Evolutionary conservation across 345 rosid genomes (phyloP).

Genomic region (Eucalyptus lansdowneana): DNA sequence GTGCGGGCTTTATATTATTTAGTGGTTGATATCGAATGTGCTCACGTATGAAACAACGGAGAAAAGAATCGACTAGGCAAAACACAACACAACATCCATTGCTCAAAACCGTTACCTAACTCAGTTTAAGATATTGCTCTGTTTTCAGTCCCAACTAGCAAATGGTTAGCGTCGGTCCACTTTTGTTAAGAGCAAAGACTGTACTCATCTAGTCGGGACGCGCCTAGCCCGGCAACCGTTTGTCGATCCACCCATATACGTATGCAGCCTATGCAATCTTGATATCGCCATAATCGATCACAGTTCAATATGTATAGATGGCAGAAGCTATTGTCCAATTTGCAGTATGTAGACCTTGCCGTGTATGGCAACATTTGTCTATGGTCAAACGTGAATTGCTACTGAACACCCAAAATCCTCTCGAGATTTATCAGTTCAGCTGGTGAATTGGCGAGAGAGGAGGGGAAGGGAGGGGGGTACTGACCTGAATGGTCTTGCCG

Average conservation of each 20-base stretch:
- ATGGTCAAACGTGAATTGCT: background rate
- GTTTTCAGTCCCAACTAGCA: background rate
- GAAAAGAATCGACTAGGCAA: background rate
- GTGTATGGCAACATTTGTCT: background rate
- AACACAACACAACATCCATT: background rate
- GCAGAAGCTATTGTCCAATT: background rate
- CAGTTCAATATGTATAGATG: background rate
- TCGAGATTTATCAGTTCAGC: background rate
- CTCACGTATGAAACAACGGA: background rate
- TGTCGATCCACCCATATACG: background rate
- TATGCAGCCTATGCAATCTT: background rate
- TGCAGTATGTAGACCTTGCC: background rate
- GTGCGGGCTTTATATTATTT: background rate
- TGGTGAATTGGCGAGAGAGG: background rate
- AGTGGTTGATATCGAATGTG: background rate
- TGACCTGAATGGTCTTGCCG: constrained; percentile 77
- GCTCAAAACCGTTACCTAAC: background rate
- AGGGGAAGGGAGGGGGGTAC: too few relatives aligned
- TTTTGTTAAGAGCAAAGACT: background rate
- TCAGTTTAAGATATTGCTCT: background rate
- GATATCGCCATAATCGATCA: background rate
- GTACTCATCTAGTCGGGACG: background rate
- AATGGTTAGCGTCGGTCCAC: background rate
- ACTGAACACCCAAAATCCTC: background rate
- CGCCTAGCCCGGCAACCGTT: background rate